Evolutionary conservation across 345 rosid genomes (phyloP), one percentile per base, ranked within the genome.

Genomic region (Boechera divaricarpa): DNA sequence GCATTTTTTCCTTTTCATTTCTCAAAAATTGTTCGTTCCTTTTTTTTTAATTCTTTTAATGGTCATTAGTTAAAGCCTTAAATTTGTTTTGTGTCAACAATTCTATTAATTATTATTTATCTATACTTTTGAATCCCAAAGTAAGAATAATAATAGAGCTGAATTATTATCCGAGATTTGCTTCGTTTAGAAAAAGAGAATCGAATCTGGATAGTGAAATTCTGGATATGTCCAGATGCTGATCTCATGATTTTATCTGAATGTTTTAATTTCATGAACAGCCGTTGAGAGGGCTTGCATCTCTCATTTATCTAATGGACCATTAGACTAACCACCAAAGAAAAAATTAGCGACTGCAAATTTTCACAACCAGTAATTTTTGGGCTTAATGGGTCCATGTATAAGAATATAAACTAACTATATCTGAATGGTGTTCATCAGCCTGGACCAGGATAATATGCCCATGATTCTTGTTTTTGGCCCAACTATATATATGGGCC

Each of bases 341-440:
- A 28, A 1, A 15, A 28, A 7, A 6, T 12, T 41, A 61, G 21
- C 15, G 15, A 11, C 1, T 12, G 21, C 21, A 12, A 18, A 41
- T 11, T 6, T 41, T 63, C 53, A 63, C 12, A 13, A 26, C 5
- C 32, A 21, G 49, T 61, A 6, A 26, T 63, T 0, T 31, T 9
- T 47, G 44, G 44, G 42, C 41, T 65, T 65, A 10, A 65, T 47
- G 29, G 39, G 8, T 64, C 12, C 3, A 64, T 63, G 54, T 16
- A 62, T 8, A 6, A 13, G 16, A 58, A 8, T 3, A 4, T 29
- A 5, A 28, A 54, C 0, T 12, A 55, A 10, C 4, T 55, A 15
- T 28, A 12, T 55, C 6, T 31, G 1, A 56, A 31, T 7, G 62
- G 21, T 31, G 18, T 13, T 56, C 5, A 4, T 60, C 64, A 10